Conservation (phyloP, 2,329 filamentous ascomycete species). For the Myriosclerotinia curreyana region DNA sequence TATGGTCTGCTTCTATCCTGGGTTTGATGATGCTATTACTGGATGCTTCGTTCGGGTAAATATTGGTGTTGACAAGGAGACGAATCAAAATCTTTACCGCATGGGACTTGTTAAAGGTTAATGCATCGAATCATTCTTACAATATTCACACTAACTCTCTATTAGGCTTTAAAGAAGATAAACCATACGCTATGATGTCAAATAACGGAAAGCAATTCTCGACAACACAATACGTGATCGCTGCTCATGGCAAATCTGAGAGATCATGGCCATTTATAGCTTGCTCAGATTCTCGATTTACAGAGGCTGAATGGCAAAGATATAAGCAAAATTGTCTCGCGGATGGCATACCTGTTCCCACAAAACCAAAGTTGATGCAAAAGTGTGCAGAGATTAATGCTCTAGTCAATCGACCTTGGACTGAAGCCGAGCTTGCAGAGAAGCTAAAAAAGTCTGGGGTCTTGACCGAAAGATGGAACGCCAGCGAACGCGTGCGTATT, state of each 20-base stretch:
- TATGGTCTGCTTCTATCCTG: conserved; percentile 88
- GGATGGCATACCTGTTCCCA: conserved; percentile 71
- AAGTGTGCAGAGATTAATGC: conserved; percentile 81
- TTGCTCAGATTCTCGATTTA: conserved; percentile 81
- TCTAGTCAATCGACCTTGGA: conserved; percentile 77
- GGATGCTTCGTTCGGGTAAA: conserved; percentile 85
- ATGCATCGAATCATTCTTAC: conserved; percentile 21
- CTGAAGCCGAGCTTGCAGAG: conserved; percentile 74
- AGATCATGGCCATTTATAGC: conserved; percentile 87
- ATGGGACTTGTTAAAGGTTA: conserved; percentile 84
- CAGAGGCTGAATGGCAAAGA: conserved; percentile 78
- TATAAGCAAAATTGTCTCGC: conserved; percentile 73
- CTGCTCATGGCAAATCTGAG: conserved; percentile 78
- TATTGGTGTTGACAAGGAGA: conserved; percentile 72
- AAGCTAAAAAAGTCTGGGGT: conserved; percentile 71
- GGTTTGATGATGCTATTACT: conserved; percentile 76
- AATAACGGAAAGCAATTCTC: conserved; percentile 72
- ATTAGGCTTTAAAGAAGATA: conserved; percentile 71
- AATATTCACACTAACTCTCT: conserved; percentile 33
- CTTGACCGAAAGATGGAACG: conserved; percentile 63
- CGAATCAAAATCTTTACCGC: conserved; percentile 75
- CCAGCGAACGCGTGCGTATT: conserved; percentile 65
- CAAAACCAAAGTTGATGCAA: conserved; percentile 61
- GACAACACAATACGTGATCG: conserved; percentile 80
- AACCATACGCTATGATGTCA: conserved; percentile 77